Evolutionary conservation across 2,329 filamentous ascomycete species (phyloP).

Genomic region (Rhinocladiella similis): DNA sequence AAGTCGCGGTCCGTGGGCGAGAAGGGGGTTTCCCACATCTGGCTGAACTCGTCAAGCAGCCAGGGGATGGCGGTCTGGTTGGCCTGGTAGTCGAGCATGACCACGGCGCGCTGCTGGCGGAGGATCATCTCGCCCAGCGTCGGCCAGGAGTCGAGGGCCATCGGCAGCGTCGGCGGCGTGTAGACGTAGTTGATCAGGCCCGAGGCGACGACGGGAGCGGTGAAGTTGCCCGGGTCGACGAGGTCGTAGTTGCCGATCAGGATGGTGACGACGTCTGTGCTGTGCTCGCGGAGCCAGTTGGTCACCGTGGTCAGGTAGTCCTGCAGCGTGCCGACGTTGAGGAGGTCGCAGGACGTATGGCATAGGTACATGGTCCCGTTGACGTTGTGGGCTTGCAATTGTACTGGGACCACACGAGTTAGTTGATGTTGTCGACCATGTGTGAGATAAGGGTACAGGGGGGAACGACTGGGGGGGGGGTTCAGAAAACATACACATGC

Average conservation of each 20-base stretch:
- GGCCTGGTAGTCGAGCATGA: conserved; percentile 84
- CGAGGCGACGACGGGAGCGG: conserved; percentile 66
- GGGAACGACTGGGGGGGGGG: too few species aligned
- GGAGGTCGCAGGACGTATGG: conserved; percentile 78
- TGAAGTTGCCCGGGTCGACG: conserved; percentile 64
- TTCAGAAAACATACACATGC: conserved; percentile 48
- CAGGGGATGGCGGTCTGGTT: conserved; percentile 78
- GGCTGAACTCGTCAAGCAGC: conserved; percentile 82
- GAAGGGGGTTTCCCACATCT: conserved; percentile 91
- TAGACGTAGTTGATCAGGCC: conserved; percentile 75
- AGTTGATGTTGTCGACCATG: too few species aligned
- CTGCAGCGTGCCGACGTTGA: conserved; percentile 77
- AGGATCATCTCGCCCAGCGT: conserved; percentile 77
- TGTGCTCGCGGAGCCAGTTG: conserved; percentile 72
- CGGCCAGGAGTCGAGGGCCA: conserved; percentile 77
- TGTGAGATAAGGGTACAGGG: too few species aligned
- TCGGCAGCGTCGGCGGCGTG: conserved; percentile 67
- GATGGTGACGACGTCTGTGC: conserved; percentile 85
- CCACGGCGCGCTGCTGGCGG: conserved; percentile 66
- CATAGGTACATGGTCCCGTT: conserved; percentile 72
- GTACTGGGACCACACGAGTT: conserved; percentile 46
- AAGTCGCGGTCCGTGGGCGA: conserved; percentile 69
- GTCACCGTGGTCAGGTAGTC: conserved; percentile 69
- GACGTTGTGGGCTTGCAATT: conserved; percentile 59
- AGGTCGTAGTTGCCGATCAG: conserved; percentile 83